A percentile compares a stretch with the other conserved stretches of the same genome.
phyloP scores from a whole-genome alignment of 2,329 filamentous ascomycete species.

The Bipolaris bicolor region DNA sequence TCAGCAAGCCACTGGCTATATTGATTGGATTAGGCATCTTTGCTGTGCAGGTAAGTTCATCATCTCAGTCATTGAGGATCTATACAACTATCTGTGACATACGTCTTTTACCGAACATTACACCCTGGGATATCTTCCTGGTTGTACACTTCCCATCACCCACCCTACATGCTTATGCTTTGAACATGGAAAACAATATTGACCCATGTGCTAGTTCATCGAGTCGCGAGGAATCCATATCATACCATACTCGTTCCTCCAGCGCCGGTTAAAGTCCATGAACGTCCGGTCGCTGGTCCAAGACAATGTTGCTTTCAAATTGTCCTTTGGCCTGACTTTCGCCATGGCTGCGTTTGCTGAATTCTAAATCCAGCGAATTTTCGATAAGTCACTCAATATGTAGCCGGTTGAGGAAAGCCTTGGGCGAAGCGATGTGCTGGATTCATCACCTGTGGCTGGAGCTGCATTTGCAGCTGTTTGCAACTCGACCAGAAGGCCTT shows the following conservation, averaged over 20 bases:
- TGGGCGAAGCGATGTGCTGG: conserved; percentile 33
- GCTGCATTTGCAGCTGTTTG: conserved; percentile 46
- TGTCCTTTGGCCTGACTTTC: conserved; percentile 75
- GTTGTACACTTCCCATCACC: conserved; percentile 15
- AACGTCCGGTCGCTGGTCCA: conserved; percentile 60
- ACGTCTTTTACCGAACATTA: not conserved
- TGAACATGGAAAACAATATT: conserved; percentile 14
- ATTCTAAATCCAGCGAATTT: conserved; percentile 49
- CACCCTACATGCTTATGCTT: conserved; percentile 13
- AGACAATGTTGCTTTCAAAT: conserved; percentile 67
- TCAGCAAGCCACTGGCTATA: conserved; percentile 72
- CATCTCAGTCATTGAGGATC: not conserved
- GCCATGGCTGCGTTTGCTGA: conserved; percentile 70
- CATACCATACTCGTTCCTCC: conserved; percentile 56
- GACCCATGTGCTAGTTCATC: conserved; percentile 50
- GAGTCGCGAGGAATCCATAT: conserved; percentile 60
- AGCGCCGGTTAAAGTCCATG: conserved; percentile 58
- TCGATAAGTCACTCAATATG: conserved; percentile 7
- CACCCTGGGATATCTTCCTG: conserved; percentile 13
- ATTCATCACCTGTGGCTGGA: conserved; percentile 41
- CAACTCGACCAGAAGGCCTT: conserved; percentile 47
- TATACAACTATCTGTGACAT: conserved; percentile 4
- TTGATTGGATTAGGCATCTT: conserved; percentile 70
- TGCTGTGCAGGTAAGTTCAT: conserved; percentile 63
- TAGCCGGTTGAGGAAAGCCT: conserved; percentile 7